Evolutionary conservation across 306 rosid genomes (phyloP), one percentile per base, ranked within the genome.

Genomic region (Pterocarpus macrocarpus): DNA sequence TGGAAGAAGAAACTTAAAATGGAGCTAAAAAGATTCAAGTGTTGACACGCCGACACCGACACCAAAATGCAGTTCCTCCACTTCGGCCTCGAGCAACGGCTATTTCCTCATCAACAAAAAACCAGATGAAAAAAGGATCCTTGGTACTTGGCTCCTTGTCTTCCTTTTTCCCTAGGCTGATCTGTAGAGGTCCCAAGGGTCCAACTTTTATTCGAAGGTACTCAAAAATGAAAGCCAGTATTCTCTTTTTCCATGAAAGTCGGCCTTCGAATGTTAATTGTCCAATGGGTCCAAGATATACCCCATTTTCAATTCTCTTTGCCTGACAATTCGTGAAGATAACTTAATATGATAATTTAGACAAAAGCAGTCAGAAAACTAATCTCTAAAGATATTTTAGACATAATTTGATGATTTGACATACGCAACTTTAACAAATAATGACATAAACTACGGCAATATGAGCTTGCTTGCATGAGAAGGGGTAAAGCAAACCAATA

Each of bases 31-130:
- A 44, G 34, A 58, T 73, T 88, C 85, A 91, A 69, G 69, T 12
- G 39, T 61, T 15, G 71, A 91, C 90, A 71, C 72, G 95, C 33
- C 16, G 84, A 87, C 98, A 95, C 62, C 90, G 89, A 73, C 97
- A 89, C 99, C 99, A 93, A 69, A 91, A 90, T 28, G 98, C 98
- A 79, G 98, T 93, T 32, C 99, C 97, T 38, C 98, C 98, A 74
- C 97, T 82, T 82, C 87, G 86, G 65, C 98, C 99, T 65, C 96
- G 93, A 81, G 98, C 99, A 85, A 95, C 97, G 32, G 97, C 99
- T 73, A 93, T 85, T 90, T 93, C 98, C 75, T 93, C 97, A 76
- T 95, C 99, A 75, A 91, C 92, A 67, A 93, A 95, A 85, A 90
- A 93, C 98, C 97, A 94, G 64, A 91, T 90, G 80, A 92, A 92